Evolutionary conservation across 176 grass and related monocot species (phyloP).

Genomic region (Luzula sylvatica): DNA sequence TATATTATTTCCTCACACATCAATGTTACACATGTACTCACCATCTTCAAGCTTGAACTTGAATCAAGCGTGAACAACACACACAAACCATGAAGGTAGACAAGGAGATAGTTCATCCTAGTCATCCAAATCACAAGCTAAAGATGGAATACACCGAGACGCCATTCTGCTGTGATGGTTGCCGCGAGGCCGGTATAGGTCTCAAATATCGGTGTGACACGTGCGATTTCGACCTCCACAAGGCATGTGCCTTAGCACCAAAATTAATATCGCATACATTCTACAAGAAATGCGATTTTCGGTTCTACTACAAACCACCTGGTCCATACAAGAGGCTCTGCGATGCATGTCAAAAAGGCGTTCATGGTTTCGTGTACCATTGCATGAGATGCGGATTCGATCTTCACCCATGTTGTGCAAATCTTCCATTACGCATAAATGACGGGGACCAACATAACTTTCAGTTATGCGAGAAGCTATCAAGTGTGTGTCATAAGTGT

Average conservation of each 20-base stretch:
- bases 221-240: conserved; percentile 32
- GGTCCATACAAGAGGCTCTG: conserved; percentile 10
- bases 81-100: conserved; percentile 27
- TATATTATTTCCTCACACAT: conserved; percentile 6
- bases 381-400: conserved; percentile 24
- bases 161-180: conserved; percentile 26
- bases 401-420: conserved; percentile 31
- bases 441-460: conserved; percentile 19
- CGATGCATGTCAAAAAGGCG: conserved; percentile 21
- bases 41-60: neutral
- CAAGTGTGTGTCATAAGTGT: conserved; percentile 22
- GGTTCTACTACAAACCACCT: conserved; percentile 15
- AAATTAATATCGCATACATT: conserved; percentile 14
- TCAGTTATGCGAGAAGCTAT: conserved; percentile 20
- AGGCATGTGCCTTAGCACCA: conserved; percentile 24
- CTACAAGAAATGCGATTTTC: conserved; percentile 27
- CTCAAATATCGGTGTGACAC: conserved; percentile 26
- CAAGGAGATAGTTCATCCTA: conserved; percentile 24
- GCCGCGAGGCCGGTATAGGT: conserved; percentile 26
- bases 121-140: conserved; percentile 30
- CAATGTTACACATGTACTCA: neutral
- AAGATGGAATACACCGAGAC: conserved; percentile 27
- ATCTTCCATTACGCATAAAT: conserved; percentile 18
- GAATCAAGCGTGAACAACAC: neutral
- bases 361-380: conserved; percentile 26